phyloP scores from a whole-genome alignment of 176 grass and related monocot species.

The Themeda triandra region DNA sequence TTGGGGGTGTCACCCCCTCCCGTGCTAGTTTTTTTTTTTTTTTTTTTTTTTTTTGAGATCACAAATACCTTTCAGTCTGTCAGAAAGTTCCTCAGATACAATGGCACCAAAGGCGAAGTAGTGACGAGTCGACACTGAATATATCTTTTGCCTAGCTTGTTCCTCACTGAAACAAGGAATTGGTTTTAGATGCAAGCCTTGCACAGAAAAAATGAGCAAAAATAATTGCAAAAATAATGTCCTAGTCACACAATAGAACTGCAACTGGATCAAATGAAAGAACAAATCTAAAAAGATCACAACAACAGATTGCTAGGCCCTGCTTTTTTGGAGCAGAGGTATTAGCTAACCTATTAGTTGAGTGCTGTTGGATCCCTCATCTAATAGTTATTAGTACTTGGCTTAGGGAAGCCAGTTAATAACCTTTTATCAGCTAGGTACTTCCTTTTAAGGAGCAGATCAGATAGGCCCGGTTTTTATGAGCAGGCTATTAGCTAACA shows the following conservation, averaged over 20 bases:
- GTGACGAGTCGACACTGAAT: conserved; percentile 41
- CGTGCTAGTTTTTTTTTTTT: no score
- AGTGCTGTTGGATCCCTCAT: background rate
- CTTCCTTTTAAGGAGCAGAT: background rate
- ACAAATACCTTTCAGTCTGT: conserved; percentile 52
- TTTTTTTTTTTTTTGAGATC: no score
- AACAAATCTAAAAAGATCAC: background rate
- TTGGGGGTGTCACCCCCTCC: no score
- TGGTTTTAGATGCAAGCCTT: background rate
- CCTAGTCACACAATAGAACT: background rate
- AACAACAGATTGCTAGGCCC: background rate
- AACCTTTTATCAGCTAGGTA: background rate
- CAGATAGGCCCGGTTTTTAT: background rate
- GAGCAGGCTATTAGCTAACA: no score
- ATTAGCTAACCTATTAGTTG: background rate
- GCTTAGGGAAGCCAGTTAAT: background rate
- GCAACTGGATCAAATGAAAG: background rate
- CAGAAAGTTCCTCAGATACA: conserved; percentile 56
- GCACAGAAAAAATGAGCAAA: background rate
- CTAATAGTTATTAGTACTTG: no score
- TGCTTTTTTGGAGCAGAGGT: background rate
- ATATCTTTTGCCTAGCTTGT: no score
- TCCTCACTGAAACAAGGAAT: no score
- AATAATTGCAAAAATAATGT: background rate
- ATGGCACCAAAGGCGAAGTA: conserved; percentile 44